phyloP scores from a whole-genome alignment of 2,329 filamentous ascomycete genomes.

The Phialophora macrospora region DNA sequence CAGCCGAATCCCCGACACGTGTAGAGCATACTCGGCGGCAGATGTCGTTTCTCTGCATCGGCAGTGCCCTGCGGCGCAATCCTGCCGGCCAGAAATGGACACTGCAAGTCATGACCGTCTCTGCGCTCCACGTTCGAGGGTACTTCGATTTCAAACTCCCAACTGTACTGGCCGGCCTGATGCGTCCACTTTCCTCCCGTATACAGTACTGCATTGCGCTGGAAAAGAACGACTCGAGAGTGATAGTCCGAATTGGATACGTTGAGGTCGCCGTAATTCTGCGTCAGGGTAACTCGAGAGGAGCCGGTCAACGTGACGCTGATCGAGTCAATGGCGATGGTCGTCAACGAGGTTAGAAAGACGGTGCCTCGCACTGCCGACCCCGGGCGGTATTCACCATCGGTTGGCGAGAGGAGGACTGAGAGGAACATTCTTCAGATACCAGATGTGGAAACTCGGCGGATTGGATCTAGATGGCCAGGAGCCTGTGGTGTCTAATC shows the following conservation, averaged over 20 bases:
- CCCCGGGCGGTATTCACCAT: not conserved
- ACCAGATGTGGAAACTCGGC: not conserved
- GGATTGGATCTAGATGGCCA: not conserved
- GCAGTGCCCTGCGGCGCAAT: not conserved
- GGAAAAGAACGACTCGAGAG: slow-evolving; percentile 12
- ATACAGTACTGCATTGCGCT: not conserved
- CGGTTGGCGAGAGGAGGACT: slow-evolving; percentile 6
- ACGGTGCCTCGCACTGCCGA: slow-evolving; percentile 6
- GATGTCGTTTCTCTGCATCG: not conserved
- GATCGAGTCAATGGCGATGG: slow-evolving; percentile 12
- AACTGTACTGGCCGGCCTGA: slow-evolving; percentile 9
- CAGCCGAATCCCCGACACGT: slow-evolving; percentile 6
- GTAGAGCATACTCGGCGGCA: slow-evolving; percentile 15
- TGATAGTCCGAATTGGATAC: slow-evolving; percentile 7
- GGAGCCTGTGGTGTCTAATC: not conserved
- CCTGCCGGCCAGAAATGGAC: not conserved
- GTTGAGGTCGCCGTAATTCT: slow-evolving; percentile 18
- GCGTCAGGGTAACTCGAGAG: slow-evolving; percentile 9
- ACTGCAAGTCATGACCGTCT: not conserved
- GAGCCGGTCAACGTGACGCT: slow-evolving; percentile 3
- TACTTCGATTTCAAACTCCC: slow-evolving; percentile 4
- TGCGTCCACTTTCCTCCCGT: slow-evolving; percentile 12
- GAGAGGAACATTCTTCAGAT: slow-evolving; percentile 9
- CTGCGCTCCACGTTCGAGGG: not conserved
- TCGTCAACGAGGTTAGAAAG: slow-evolving; percentile 2